These are phyloP conservation scores for Fomitopsis pinicola DNA, from an alignment of 1,284 basidiomycete species.

Conservation along the genomic window DNA sequence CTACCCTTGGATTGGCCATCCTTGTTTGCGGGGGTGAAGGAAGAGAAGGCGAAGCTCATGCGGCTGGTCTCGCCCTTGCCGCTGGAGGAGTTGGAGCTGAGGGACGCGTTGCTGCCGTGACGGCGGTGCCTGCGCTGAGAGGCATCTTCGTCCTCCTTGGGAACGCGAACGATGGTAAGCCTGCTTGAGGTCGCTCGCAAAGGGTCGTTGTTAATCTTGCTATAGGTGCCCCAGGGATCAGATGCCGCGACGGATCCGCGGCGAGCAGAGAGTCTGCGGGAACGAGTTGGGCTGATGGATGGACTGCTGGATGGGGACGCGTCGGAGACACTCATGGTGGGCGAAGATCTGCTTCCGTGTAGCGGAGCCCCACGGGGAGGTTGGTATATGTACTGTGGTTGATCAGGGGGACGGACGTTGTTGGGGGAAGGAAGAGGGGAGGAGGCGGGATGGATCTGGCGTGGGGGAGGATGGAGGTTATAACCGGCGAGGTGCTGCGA, in stretches of 20 bases:
- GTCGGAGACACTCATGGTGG: conserved; percentile 16
- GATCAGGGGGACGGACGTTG: conserved; percentile 5
- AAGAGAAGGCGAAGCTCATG: conserved; percentile 63
- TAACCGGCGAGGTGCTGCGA: neutral
- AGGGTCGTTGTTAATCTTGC: conserved; percentile 47
- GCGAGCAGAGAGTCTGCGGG: conserved; percentile 46
- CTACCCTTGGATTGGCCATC: conserved; percentile 16
- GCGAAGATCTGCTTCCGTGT: neutral
- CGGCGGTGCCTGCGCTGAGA: conserved; percentile 24
- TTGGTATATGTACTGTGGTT: conserved; percentile 9
- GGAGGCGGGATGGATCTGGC: neutral
- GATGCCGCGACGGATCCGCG: conserved; percentile 62
- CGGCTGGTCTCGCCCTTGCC: conserved; percentile 30
- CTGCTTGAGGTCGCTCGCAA: conserved; percentile 54
- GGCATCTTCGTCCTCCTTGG: conserved; percentile 25
- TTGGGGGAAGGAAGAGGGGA: neutral
- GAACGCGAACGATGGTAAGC: conserved; percentile 71
- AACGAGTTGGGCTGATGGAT: conserved; percentile 19
- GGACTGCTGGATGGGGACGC: conserved; percentile 24
- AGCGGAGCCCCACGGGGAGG: conserved; percentile 13
- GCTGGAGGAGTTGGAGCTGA: conserved; percentile 24
- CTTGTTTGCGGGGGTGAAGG: conserved; percentile 37
- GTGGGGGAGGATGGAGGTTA: neutral
- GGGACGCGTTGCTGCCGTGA: conserved; percentile 32
- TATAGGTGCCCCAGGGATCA: conserved; percentile 59